Conservation (phyloP, 768 basidiomycete genomes). For the Pleurotus sapidus region DNA sequence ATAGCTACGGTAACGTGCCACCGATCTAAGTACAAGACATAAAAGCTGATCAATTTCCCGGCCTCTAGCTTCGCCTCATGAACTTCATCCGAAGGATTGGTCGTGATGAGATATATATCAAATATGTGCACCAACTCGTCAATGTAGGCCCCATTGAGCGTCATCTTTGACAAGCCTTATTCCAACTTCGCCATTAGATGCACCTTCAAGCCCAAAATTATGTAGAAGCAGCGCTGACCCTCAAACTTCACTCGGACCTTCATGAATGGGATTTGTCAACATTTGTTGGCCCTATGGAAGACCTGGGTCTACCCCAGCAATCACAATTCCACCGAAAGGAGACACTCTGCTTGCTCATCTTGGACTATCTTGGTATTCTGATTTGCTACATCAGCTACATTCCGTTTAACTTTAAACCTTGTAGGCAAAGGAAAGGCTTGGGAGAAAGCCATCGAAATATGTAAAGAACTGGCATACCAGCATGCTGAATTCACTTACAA, state of each 20-base stretch:
- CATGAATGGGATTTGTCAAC: constrained; percentile 86
- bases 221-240: constrained; percentile 88
- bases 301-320: constrained; percentile 86
- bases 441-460: constrained; percentile 91
- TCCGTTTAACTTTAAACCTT: neutral
- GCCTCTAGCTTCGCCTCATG: constrained; percentile 74
- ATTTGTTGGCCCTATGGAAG: constrained; percentile 86
- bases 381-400: neutral
- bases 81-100: constrained; percentile 92
- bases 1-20: constrained; percentile 74
- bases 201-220: constrained; percentile 88
- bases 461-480: constrained; percentile 86
- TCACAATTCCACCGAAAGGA: constrained; percentile 95
- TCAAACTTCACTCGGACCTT: constrained; percentile 91
- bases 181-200: constrained; percentile 48
- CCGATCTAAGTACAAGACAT: constrained; percentile 1
- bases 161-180: neutral
- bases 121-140: constrained; percentile 94
- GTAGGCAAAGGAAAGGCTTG: constrained; percentile 96
- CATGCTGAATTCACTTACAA: constrained; percentile 90
- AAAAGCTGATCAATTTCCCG: constrained; percentile 1
- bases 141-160: constrained; percentile 51
- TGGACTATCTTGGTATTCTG: constrained; percentile 85
- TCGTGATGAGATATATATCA: constrained; percentile 90
- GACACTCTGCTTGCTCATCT: constrained; percentile 83